Evolutionary conservation across 345 rosid species (phyloP), one percentile per base, ranked within the genome.

Genomic region (Eutrema japonicum): DNA sequence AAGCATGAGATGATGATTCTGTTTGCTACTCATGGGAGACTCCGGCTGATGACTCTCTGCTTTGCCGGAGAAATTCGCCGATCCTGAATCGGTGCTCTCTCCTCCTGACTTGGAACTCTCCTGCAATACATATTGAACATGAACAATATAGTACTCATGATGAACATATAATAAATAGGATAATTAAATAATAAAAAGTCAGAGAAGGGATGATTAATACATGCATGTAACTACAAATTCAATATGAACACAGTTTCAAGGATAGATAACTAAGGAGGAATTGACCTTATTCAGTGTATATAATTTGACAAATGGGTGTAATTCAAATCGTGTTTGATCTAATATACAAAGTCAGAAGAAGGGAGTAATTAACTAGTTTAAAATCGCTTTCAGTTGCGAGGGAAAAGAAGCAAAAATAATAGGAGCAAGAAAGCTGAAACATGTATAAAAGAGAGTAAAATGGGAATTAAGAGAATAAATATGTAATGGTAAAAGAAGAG

Each of bases 81-180:
- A 95, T 59, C 96, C 99, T 57, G 99, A 89, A 60, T 92, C 97
- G 13, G 86, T 78, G 82, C 90, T 92, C 71, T 86, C 96, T 4
- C 81, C 96, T 58, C 85, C 92, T 40, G 97, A 87, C 81, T 72
- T 95, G 10, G 99, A 83, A 81, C 88, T 95, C 82, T 89, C 96
- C 97, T 94, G 83, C 59, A 29, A 70, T 40, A 70, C 63, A 79
- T 68, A 70, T 64, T 57, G 32, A 77, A 53, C 61, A 48, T 18
- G 69, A 76, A 72, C 53, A 18, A 18, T 18, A 61, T 41, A 10
- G 47, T 48, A 60, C 14, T 59, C 27, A 43, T 32, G 30, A 43
- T 32, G 30, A 75, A 22, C 35, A 14, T 37, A 68, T 41, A 16
- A 35, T 29, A 40, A 42, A 13, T 10, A n/a, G 10, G 7, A 42